Conservation (phyloP, 139 green algal genomes). For the Auxenochlorella pyrenoidosa region DNA sequence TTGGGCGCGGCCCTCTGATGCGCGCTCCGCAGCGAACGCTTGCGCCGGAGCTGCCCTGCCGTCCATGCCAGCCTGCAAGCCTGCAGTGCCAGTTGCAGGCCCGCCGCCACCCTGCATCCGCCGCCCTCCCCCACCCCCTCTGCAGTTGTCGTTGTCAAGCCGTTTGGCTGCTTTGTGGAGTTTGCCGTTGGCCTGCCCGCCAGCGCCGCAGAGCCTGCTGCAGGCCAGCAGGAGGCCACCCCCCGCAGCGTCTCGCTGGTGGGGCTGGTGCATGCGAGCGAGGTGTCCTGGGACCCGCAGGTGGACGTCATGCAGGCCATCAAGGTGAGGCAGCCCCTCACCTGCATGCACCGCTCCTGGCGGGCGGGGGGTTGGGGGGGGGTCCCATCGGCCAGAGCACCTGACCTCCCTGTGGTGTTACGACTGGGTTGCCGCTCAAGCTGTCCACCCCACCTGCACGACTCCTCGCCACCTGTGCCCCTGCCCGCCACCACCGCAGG, state of each 20-base stretch:
- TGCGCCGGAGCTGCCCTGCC: no score
- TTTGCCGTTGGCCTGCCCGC: constrained; percentile 11
- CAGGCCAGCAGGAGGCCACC: not conserved
- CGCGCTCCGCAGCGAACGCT: no score
- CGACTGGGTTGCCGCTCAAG: no score
- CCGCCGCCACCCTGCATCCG: not conserved
- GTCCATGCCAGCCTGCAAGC: not conserved
- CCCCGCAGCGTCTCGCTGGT: not conserved
- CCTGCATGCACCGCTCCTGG: not conserved
- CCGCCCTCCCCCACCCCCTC: not conserved
- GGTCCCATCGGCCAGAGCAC: no score
- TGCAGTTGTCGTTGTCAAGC: constrained; percentile 36
- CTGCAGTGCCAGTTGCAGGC: not conserved
- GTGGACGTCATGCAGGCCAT: not conserved
- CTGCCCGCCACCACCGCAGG: constrained; percentile 7
- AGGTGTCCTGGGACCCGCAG: constrained; percentile 43
- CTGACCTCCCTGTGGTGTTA: no score
- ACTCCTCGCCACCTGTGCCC: not conserved
- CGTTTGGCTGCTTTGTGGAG: constrained; percentile 51
- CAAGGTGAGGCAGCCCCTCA: constrained; percentile 12
- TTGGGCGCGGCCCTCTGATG: not conserved
- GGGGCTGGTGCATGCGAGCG: constrained; percentile 40
- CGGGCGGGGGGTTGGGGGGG: no score
- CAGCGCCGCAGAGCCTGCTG: not conserved
- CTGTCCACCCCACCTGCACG: no score